Evolutionary conservation across 148 eudicot species (phyloP).

Genomic region (Rhododendron ovatum): DNA sequence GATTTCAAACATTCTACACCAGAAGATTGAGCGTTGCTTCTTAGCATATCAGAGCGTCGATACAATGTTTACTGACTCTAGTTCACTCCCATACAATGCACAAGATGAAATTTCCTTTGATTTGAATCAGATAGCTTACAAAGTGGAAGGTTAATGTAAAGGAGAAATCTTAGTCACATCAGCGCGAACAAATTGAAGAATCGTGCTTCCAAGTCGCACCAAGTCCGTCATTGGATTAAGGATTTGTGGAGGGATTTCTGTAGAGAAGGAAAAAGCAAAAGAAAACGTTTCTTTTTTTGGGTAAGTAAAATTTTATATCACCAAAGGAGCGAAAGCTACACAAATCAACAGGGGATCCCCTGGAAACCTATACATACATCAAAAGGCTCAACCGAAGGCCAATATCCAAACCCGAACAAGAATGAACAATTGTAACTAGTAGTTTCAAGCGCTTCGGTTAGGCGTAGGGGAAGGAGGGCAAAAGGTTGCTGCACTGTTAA

Average conservation of each 20-base stretch:
- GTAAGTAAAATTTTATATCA: too few relatives aligned
- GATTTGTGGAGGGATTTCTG: not conserved
- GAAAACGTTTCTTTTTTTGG: too few relatives aligned
- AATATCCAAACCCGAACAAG: not conserved
- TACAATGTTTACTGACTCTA: not conserved
- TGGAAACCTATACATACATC: not conserved
- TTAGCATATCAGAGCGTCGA: not conserved
- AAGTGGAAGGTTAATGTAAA: too few relatives aligned
- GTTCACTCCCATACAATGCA: not conserved
- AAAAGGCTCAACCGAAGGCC: not conserved
- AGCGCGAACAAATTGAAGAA: too few relatives aligned
- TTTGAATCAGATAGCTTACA: not conserved
- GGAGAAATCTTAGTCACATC: too few relatives aligned
- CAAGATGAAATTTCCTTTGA: not conserved
- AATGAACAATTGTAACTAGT: too few relatives aligned
- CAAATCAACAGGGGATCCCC: not conserved
- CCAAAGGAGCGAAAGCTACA: too few relatives aligned
- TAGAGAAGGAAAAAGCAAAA: not conserved
- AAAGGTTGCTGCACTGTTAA: too few relatives aligned
- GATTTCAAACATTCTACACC: not conserved
- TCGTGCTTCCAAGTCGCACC: too few relatives aligned
- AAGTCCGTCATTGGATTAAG: too few relatives aligned
- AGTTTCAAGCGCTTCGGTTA: too few relatives aligned
- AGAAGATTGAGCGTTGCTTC: not conserved
- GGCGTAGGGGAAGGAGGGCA: too few relatives aligned